Percentiles rank a stretch among this genome's conserved stretches.
Evolutionary conservation across 192 early-diverging fungal species (phyloP).

Genomic region (Allomyces macrogynus): DNA sequence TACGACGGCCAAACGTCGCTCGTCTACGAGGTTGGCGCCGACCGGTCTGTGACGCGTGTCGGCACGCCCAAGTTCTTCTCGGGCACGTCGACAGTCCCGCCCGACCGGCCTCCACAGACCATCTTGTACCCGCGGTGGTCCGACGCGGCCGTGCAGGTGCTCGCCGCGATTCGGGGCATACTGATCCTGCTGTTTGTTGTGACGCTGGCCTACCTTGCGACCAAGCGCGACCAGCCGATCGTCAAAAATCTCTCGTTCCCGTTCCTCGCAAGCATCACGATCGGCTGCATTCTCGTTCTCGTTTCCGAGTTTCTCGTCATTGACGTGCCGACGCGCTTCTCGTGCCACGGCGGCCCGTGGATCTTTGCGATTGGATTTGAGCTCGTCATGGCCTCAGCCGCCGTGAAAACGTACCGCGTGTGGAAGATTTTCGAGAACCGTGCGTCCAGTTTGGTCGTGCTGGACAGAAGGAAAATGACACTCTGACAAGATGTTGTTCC

Average conservation of each 20-base stretch:
- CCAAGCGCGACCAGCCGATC: not conserved
- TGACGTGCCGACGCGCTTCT: not conserved
- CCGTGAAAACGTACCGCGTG: not conserved
- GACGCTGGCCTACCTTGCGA: not conserved
- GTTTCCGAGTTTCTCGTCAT: not conserved
- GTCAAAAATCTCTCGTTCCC: not conserved
- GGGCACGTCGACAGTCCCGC: not conserved
- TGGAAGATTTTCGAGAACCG: not conserved
- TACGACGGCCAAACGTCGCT: not conserved
- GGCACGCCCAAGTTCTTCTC: not conserved
- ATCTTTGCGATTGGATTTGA: not conserved
- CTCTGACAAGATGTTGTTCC: not conserved
- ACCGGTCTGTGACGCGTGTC: not conserved
- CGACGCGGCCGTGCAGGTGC: not conserved
- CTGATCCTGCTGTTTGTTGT: not conserved
- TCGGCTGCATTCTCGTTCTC: not conserved
- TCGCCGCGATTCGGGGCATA: not conserved
- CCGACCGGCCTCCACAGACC: not conserved
- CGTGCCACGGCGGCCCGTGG: not conserved
- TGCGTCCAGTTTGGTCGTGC: not conserved
- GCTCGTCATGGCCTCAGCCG: not conserved
- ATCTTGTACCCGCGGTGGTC: not conserved
- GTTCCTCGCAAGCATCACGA: not conserved
- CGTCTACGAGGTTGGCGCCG: not conserved
- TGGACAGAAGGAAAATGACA: not conserved